Evolutionary conservation across 2,329 filamentous ascomycete genomes (phyloP).

Genomic region (Pyricularia sp.): DNA sequence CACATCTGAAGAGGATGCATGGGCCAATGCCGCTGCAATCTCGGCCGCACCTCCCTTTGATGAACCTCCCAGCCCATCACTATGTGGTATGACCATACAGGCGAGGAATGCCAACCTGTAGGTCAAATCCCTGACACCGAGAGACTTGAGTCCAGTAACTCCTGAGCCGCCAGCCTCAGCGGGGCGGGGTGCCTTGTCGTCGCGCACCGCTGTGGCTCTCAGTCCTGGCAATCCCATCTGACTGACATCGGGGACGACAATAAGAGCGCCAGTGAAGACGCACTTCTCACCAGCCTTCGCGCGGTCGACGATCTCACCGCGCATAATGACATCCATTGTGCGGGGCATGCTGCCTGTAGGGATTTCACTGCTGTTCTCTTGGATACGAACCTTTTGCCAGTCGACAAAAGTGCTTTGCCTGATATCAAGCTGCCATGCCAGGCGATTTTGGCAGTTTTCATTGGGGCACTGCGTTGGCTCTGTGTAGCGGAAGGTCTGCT

Average conservation of each 20-base stretch:
- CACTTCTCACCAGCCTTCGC: slow-evolving; percentile 98
- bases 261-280: slow-evolving; percentile 91
- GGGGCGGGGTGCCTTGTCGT: slow-evolving; percentile 58
- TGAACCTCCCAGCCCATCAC: slow-evolving; percentile 66
- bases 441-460: slow-evolving; percentile 72
- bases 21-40: slow-evolving; percentile 75
- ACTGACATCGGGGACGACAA: slow-evolving; percentile 94
- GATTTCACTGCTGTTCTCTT: slow-evolving; percentile 97
- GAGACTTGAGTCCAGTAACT: slow-evolving; percentile 78
- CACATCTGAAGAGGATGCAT: slow-evolving; percentile 55
- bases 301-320: slow-evolving; percentile 94
- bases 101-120: slow-evolving; percentile 95
- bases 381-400: slow-evolving; percentile 97
- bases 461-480: slow-evolving; percentile 96
- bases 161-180: slow-evolving; percentile 77
- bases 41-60: slow-evolving; percentile 71
- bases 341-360: slow-evolving; percentile 97
- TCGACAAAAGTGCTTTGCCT: slow-evolving; percentile 95
- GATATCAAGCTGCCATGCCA: slow-evolving; percentile 95
- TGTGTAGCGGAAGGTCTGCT: slow-evolving; percentile 96
- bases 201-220: slow-evolving; percentile 72
- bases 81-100: slow-evolving; percentile 91
- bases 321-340: slow-evolving; percentile 93
- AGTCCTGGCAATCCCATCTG: slow-evolving; percentile 86
- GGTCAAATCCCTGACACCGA: slow-evolving; percentile 90